Percentiles rank a stretch among this genome's conserved stretches.
Conservation (phyloP, 2,329 filamentous ascomycete species). For the Elsinoe fawcettii region DNA sequence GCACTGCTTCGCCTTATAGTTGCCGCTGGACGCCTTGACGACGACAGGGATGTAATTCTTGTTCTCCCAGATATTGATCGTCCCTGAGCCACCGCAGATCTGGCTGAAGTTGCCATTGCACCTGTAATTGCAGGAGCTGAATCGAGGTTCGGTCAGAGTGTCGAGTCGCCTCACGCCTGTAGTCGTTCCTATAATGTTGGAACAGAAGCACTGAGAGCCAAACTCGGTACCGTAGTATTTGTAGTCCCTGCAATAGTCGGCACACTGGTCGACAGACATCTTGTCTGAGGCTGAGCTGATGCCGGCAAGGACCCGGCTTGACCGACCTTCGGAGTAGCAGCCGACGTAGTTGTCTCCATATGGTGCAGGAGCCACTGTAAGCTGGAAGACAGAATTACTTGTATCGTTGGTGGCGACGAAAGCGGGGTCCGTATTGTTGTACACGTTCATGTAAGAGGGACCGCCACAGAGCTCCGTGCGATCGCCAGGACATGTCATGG, state of each 20-base stretch:
- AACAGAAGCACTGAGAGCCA: constrained; percentile 50
- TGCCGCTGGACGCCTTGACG: constrained; percentile 16
- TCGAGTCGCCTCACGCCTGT: not conserved
- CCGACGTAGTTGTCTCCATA: constrained; percentile 41
- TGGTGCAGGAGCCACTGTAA: constrained; percentile 15
- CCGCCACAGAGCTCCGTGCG: constrained; percentile 27
- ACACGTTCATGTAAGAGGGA: constrained; percentile 25
- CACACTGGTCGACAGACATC: constrained; percentile 52
- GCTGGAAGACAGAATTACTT: constrained; percentile 15
- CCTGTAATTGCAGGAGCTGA: constrained; percentile 38
- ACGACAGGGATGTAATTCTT: constrained; percentile 16
- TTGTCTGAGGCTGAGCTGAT: constrained; percentile 20
- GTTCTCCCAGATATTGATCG: constrained; percentile 31
- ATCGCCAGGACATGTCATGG: constrained; percentile 23
- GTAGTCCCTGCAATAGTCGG: constrained; percentile 46
- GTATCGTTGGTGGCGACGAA: constrained; percentile 21
- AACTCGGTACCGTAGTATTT: constrained; percentile 52
- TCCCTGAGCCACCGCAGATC: constrained; percentile 33
- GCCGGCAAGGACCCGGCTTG: constrained; percentile 32
- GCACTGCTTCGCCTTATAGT: constrained; percentile 13
- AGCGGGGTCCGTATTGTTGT: constrained; percentile 27
- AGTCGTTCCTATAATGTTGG: constrained; percentile 19
- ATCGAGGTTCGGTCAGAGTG: constrained; percentile 38
- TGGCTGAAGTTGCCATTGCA: constrained; percentile 36
- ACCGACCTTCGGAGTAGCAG: constrained; percentile 46